Conservation (phyloP, 2,329 filamentous ascomycete genomes). For the Penicillium hesseltinei region DNA sequence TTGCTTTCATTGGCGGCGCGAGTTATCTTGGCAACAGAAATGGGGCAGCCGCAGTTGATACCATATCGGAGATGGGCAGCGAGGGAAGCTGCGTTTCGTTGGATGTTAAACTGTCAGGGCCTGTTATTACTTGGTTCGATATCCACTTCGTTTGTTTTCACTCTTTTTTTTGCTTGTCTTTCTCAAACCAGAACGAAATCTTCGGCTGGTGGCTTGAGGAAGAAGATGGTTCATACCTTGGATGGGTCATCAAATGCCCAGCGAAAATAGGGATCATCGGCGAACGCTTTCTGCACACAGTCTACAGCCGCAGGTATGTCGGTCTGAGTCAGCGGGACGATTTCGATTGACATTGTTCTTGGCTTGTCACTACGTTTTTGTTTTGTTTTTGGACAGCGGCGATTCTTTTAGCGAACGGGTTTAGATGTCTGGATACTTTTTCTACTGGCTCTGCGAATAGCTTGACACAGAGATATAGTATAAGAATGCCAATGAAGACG, state of each 20-base stretch:
- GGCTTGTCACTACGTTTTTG: conserved; percentile 20
- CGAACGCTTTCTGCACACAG: conserved; percentile 66
- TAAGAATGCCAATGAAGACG: conserved; percentile 33
- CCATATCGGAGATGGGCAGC: conserved; percentile 67
- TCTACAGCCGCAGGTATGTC: conserved; percentile 65
- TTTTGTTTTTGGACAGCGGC: conserved; percentile 11
- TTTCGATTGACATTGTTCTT: conserved; percentile 51
- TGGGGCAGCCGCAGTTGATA: conserved; percentile 62
- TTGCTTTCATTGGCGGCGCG: conserved; percentile 31
- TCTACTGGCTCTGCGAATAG: conserved; percentile 33
- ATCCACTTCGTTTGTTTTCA: conserved; percentile 5
- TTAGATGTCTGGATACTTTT: conserved; percentile 21
- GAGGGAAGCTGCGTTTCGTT: conserved; percentile 63
- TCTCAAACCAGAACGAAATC: neutral
- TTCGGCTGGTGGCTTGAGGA: too few species aligned
- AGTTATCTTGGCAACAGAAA: conserved; percentile 65
- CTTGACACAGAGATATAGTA: conserved; percentile 35
- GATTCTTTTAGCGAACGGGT: conserved; percentile 16
- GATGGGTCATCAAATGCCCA: conserved; percentile 62
- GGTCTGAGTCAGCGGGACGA: conserved; percentile 54
- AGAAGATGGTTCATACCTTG: conserved; percentile 46
- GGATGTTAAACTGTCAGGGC: conserved; percentile 53
- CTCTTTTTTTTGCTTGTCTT: neutral
- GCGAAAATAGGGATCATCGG: conserved; percentile 63
- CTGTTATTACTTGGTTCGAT: conserved; percentile 10